Conservation (phyloP, 1,284 basidiomycete species). For the Agroathelia rolfsii region DNA sequence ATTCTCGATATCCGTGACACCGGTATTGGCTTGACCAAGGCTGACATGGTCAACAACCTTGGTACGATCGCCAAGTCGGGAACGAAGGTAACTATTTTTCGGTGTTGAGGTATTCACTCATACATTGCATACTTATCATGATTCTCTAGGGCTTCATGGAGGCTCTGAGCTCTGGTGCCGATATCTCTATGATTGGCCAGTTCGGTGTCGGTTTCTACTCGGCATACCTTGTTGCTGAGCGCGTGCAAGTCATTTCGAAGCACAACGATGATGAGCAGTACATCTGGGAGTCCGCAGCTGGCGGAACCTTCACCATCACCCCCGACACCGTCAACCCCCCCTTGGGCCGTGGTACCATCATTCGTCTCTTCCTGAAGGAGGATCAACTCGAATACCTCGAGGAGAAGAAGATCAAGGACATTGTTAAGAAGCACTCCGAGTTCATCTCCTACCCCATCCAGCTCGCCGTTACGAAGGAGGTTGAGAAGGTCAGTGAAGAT, state of each 20-base stretch:
- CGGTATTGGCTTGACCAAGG: slow-evolving; percentile 99
- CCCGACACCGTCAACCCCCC: slow-evolving; percentile 84
- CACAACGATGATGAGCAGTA: slow-evolving; percentile 99
- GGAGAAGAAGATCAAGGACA: slow-evolving; percentile 99
- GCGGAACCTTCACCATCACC: slow-evolving; percentile 99
- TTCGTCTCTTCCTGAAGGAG: slow-evolving; percentile 96
- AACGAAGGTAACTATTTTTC: slow-evolving; percentile 57
- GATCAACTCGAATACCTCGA: slow-evolving; percentile 99
- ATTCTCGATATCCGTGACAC: slow-evolving; percentile 88
- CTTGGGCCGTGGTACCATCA: slow-evolving; percentile 91
- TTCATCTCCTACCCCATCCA: slow-evolving; percentile 99
- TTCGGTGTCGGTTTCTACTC: slow-evolving; percentile 99
- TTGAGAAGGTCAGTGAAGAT: slow-evolving; percentile 70
- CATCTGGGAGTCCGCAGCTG: slow-evolving; percentile 99
- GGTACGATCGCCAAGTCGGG: slow-evolving; percentile 99
- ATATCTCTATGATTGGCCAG: slow-evolving; percentile 90
- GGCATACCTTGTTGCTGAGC: slow-evolving; percentile 97
- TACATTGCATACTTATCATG: slow-evolving; percentile 9
- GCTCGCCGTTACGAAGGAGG: slow-evolving; percentile 97
- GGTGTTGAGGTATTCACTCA: slow-evolving; percentile 7
- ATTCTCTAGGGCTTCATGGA: slow-evolving; percentile 85
- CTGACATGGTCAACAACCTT: slow-evolving; percentile 96
- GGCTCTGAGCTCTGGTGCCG: slow-evolving; percentile 92
- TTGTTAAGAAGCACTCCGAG: slow-evolving; percentile 99
- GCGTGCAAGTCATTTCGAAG: slow-evolving; percentile 97